Base-by-base conservation (phyloP, 2,329 filamentous ascomycete species). In the Monilinia fructicola region DNA sequence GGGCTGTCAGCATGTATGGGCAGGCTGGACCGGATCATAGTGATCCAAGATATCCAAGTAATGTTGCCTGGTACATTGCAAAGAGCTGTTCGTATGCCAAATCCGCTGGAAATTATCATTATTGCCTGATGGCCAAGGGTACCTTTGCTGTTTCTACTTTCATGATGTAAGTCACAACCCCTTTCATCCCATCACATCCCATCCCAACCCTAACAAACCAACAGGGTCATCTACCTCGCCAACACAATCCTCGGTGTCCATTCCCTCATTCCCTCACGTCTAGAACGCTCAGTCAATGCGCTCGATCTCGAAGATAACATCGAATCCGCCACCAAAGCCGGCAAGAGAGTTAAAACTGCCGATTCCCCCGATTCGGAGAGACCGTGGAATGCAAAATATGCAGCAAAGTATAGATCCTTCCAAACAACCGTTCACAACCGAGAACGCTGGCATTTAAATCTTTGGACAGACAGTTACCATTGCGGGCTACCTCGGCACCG, bases 21-120 rank as follows among this genome's bases (percentile, higher is more conserved):
- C 90, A 93, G 77, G 86, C 89, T 64, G 87, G 88, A 14, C 88
- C 89, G 40, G 91, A 94, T 78, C 85, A 88, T 74, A 85, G 85
- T 70, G 90, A 94, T 77, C 78, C 85, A 7, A 77, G 81, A 54
- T 84, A 87, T 73, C 84, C 84, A 6, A 87, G 87, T 73, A 81
- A 82, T 35, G 82, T 86, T 35, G 84, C 90, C 9, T 94, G 91
- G 91, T 93, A 93, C 76, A 85, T 93, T 72, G 84, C 84, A 64
- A 87, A 90, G 76, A 86, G 85, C 69, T 94, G 91, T 78, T 80
- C 78, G 64, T 81, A 89, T 48, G 87, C 88, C 2, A 80, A 79
- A 64, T 80, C 82, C 6, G 82, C 82, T 68, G 78, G 78, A 60
- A 83, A 84, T 38, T 80, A 84, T 58, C 78, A 82, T 65, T 86